Conservation (phyloP, 345 rosid species). For the Bretschneidera sinensis region DNA sequence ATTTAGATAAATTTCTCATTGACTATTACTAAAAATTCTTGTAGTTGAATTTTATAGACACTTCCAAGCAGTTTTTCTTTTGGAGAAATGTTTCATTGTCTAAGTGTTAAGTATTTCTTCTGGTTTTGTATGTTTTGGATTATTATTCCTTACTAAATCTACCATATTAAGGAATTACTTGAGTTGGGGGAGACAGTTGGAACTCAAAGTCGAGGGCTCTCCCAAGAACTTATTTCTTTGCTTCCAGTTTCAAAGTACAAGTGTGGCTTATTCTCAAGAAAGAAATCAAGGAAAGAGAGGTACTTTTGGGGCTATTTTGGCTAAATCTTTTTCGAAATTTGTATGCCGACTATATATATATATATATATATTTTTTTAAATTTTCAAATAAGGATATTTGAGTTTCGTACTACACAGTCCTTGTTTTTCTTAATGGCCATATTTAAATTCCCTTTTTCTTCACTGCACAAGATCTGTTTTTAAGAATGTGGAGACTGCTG, state of each 20-base stretch:
- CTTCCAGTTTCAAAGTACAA: constrained; percentile 87
- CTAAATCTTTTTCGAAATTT: not conserved
- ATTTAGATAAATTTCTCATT: constrained; percentile 3
- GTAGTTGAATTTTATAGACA: too few species aligned
- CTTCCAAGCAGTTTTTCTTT: too few species aligned
- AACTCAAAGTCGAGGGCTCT: constrained; percentile 86
- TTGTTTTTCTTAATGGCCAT: not conserved
- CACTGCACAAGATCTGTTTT: not conserved
- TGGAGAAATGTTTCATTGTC: too few species aligned
- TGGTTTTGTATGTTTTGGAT: constrained; percentile 9
- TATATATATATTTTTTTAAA: too few species aligned
- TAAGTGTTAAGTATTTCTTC: not conserved
- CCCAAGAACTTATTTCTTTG: constrained; percentile 68
- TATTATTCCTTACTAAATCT: constrained; percentile 12
- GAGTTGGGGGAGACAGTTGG: constrained; percentile 96
- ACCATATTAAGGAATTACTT: constrained; percentile 62
- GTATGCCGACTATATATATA: too few species aligned
- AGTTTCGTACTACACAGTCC: not conserved
- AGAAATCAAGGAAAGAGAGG: constrained; percentile 85
- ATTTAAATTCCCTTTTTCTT: not conserved
- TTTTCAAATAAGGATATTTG: not conserved
- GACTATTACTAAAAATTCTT: not conserved
- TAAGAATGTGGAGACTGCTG: not conserved
- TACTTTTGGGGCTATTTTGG: constrained; percentile 17
- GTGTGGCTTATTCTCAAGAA: constrained; percentile 74